These are phyloP conservation scores for Cadophora malorum DNA, from an alignment of 2,329 filamentous ascomycete species.

Conservation along the genomic window DNA sequence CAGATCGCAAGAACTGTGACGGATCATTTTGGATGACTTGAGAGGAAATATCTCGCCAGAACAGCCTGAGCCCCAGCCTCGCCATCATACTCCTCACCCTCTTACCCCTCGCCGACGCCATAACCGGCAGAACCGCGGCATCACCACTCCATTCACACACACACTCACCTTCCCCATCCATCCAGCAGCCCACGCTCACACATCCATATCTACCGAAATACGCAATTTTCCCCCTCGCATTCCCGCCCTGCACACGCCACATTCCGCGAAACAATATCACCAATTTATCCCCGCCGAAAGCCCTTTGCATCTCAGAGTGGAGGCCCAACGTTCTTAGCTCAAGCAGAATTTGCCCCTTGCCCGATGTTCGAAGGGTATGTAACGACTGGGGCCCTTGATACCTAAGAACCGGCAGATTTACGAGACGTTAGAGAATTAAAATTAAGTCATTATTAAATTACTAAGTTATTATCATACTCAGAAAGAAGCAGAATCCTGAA, in stretches of 20 bases:
- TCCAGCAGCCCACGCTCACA: too few species aligned
- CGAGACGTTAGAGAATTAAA: not conserved
- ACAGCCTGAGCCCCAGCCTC: too few species aligned
- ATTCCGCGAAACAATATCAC: not conserved
- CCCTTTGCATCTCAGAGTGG: not conserved
- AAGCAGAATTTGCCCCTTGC: not conserved
- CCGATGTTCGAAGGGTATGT: not conserved
- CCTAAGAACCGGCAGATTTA: not conserved
- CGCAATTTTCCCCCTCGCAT: too few species aligned
- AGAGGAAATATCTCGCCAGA: too few species aligned
- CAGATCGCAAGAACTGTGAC: too few species aligned
- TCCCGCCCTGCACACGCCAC: too few species aligned
- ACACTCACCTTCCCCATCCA: too few species aligned
- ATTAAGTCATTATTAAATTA: not conserved
- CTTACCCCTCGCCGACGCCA: not conserved
- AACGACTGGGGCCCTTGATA: slow-evolving; percentile 2
- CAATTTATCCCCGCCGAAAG: not conserved
- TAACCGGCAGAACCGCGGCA: not conserved
- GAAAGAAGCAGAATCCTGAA: slow-evolving; percentile 1
- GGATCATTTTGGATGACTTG: too few species aligned
- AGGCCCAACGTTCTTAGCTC: not conserved
- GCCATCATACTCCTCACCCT: too few species aligned
- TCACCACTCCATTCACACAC: too few species aligned
- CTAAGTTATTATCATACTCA: not conserved
- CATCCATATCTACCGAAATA: too few species aligned